Conservation (phyloP, 2,329 filamentous ascomycete genomes). For the Colletotrichum caudatum region DNA sequence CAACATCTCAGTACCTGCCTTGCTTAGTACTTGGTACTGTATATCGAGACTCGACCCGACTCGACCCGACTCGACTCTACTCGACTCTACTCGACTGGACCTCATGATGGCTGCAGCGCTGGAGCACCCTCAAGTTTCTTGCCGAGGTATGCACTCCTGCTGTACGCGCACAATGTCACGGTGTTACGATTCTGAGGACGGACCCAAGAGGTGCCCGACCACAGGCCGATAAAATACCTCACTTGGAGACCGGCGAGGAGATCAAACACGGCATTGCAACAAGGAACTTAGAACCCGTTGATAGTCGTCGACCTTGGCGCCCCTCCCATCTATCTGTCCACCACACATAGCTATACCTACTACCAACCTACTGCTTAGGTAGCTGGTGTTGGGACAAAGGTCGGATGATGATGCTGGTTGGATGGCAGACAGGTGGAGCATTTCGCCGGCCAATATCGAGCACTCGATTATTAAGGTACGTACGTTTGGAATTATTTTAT, state of each 20-base stretch:
- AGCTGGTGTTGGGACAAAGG: neutral
- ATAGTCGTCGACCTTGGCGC: neutral
- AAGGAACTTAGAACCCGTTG: neutral
- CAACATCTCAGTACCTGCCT: too few species aligned
- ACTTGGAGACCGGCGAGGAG: neutral
- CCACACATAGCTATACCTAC: neutral
- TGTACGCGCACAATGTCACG: neutral
- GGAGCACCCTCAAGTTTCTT: neutral
- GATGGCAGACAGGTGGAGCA: neutral
- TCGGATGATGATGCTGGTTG: neutral
- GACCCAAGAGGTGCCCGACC: slow-evolving; percentile 7
- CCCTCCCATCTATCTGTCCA: neutral
- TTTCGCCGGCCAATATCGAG: neutral
- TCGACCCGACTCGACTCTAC: neutral
- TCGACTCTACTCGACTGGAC: neutral
- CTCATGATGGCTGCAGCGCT: neutral
- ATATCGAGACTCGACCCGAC: neutral
- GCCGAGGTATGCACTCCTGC: slow-evolving; percentile 5
- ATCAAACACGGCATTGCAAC: slow-evolving; percentile 3
- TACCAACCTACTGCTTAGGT: too few species aligned
- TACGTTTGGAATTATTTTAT: too few species aligned
- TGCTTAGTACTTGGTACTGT: too few species aligned
- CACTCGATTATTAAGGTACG: neutral
- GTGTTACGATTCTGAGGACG: neutral
- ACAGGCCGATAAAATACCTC: slow-evolving; percentile 9